These are phyloP conservation scores for Glycine latifolia DNA, from an alignment of 306 rosid species.

Conservation along the genomic window DNA sequence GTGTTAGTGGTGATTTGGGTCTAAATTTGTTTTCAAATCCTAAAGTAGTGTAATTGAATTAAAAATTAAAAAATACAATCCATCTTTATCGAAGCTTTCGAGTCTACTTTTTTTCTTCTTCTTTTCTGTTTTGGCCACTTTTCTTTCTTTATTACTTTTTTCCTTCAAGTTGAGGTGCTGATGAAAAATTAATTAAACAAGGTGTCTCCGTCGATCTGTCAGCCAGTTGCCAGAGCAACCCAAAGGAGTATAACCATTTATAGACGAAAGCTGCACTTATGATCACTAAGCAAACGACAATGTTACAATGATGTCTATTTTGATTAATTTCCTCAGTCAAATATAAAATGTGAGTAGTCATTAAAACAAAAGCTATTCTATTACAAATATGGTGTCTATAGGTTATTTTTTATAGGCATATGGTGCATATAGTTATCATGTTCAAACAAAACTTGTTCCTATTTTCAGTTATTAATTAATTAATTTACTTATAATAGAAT, in stretches of 20 bases:
- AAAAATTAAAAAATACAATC: too few relatives aligned
- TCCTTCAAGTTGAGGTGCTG: background rate
- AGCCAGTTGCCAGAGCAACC: background rate
- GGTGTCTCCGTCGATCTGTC: background rate
- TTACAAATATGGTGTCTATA: too few relatives aligned
- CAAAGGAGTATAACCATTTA: constrained; percentile 27
- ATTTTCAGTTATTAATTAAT: constrained; percentile 3
- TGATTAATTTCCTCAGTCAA: background rate
- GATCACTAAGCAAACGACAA: background rate
- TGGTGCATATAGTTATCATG: background rate
- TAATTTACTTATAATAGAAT: too few relatives aligned
- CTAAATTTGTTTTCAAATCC: too few relatives aligned
- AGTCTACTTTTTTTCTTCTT: background rate
- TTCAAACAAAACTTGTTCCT: background rate
- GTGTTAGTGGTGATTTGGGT: too few relatives aligned
- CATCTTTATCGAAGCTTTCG: background rate
- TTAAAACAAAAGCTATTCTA: too few relatives aligned
- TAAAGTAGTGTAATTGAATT: too few relatives aligned
- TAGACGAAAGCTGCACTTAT: background rate
- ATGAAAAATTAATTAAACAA: background rate
- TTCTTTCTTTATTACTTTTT: background rate
- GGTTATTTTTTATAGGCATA: background rate
- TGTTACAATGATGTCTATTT: background rate
- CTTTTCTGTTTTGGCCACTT: background rate
- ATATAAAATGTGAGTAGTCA: constrained; percentile 5